Conservation (phyloP, 1,139 yeast genomes). For the Taiozyma sp. region DNA sequence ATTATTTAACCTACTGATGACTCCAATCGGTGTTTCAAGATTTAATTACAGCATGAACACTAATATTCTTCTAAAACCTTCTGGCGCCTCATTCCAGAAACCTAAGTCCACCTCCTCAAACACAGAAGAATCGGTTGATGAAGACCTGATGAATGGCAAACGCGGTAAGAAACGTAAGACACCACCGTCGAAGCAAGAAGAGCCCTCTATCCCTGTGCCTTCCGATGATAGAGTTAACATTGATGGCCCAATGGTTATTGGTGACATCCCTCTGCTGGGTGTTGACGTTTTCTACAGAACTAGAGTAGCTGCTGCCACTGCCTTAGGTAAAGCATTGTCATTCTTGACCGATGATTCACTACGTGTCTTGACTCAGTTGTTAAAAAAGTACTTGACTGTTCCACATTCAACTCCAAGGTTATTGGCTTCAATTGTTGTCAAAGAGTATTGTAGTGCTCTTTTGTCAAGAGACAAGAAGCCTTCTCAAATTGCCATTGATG, state of each 20-base stretch:
- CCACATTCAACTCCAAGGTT: conserved; percentile 81
- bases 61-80: conserved; percentile 69
- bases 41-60: conserved; percentile 85
- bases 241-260: conserved; percentile 88
- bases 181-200: conserved; percentile 17
- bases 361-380: conserved; percentile 34
- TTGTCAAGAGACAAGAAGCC: conserved; percentile 17
- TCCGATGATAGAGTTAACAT: conserved; percentile 75
- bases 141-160: conserved; percentile 16
- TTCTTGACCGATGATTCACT: conserved; percentile 42
- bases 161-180: conserved; percentile 30
- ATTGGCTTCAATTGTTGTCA: conserved; percentile 62
- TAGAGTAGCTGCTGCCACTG: conserved; percentile 71
- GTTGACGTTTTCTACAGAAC: conserved; percentile 70
- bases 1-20: conserved; percentile 68
- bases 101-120: neutral
- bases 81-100: conserved; percentile 39
- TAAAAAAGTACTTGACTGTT: conserved; percentile 43
- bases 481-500: conserved; percentile 25
- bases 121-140: conserved; percentile 2
- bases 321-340: conserved; percentile 70
- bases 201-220: conserved; percentile 42
- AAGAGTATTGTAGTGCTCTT: conserved; percentile 58
- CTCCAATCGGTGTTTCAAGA: conserved; percentile 93
- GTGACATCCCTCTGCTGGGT: conserved; percentile 88